Conservation (phyloP, 371 early-diverging fungal species). For the Haplosporangium sp. region DNA sequence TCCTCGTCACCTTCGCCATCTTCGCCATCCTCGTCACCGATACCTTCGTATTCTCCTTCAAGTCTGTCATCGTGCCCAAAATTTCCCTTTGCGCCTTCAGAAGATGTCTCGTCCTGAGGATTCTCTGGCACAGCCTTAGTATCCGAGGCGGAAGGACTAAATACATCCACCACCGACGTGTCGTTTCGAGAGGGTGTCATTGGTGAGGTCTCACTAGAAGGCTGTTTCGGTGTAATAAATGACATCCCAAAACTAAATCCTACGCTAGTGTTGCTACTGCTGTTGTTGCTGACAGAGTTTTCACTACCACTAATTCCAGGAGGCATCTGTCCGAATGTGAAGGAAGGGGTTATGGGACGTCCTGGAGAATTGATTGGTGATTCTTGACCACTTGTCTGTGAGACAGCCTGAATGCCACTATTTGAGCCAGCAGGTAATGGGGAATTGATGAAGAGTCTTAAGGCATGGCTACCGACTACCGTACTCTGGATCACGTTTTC, state of each 20-base stretch:
- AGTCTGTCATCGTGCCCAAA: background rate
- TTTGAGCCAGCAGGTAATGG: conserved; percentile 19
- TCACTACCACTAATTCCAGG: background rate
- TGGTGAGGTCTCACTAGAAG: background rate
- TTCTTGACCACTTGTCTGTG: conserved; percentile 29
- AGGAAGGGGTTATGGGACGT: background rate
- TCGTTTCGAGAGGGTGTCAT: background rate
- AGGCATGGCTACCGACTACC: conserved; percentile 43
- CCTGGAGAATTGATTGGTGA: background rate
- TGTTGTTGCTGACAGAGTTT: background rate
- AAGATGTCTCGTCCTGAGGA: too few species aligned
- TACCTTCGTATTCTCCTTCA: conserved; percentile 1
- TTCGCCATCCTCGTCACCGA: background rate
- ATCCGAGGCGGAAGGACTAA: background rate
- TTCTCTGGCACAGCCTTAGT: background rate
- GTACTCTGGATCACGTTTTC: conserved; percentile 46
- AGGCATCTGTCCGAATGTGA: conserved; percentile 4
- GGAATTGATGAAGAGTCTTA: conserved; percentile 38
- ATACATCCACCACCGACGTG: too few species aligned
- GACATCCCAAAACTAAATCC: conserved; percentile 44
- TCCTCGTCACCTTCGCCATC: background rate
- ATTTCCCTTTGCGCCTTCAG: background rate
- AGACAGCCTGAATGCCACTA: background rate
- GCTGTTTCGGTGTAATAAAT: conserved; percentile 21
- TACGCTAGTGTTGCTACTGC: conserved; percentile 10